Evolutionary conservation across 2,329 filamentous ascomycete genomes (phyloP).

Genomic region (Aspergillus novoparasiticus): DNA sequence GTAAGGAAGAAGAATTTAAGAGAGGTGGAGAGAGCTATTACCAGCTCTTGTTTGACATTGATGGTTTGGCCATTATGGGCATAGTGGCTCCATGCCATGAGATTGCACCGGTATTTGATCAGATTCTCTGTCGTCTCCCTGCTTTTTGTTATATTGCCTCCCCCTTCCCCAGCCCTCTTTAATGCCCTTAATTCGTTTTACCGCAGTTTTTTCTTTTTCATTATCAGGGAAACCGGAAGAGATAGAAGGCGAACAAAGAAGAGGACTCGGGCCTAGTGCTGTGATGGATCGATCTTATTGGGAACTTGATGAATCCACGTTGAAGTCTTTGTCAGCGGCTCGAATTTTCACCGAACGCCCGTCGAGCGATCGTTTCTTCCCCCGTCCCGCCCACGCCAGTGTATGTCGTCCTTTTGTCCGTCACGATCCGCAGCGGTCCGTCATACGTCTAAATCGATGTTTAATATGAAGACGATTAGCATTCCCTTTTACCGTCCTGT

Average conservation of each 20-base stretch:
- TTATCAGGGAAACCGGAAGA: constrained; percentile 11
- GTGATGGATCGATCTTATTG: constrained; percentile 9
- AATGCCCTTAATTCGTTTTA: constrained; percentile 13
- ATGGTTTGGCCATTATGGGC: background rate
- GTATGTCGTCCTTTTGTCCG: constrained; percentile 26
- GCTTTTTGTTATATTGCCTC: constrained; percentile 1
- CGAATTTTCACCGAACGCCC: constrained; percentile 29
- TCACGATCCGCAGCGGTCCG: constrained; percentile 26
- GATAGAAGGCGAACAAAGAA: constrained; percentile 14
- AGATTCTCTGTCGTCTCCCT: background rate
- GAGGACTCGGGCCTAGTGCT: background rate
- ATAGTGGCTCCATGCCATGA: background rate
- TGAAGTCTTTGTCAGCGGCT: constrained; percentile 31
- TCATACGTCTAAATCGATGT: constrained; percentile 27
- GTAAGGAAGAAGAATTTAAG: background rate
- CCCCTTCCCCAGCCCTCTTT: constrained; percentile 6
- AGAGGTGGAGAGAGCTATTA: background rate
- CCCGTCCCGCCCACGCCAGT: constrained; percentile 18
- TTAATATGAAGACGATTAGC: constrained; percentile 27
- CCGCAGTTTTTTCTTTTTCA: constrained; percentile 9
- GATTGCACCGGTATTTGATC: constrained; percentile 8
- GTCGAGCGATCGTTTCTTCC: constrained; percentile 27
- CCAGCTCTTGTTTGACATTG: background rate
- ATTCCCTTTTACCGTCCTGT: constrained; percentile 19
- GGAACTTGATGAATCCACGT: constrained; percentile 9